phyloP scores from a whole-genome alignment of 2,329 filamentous ascomycete species.

The Calonectria naviculata region DNA sequence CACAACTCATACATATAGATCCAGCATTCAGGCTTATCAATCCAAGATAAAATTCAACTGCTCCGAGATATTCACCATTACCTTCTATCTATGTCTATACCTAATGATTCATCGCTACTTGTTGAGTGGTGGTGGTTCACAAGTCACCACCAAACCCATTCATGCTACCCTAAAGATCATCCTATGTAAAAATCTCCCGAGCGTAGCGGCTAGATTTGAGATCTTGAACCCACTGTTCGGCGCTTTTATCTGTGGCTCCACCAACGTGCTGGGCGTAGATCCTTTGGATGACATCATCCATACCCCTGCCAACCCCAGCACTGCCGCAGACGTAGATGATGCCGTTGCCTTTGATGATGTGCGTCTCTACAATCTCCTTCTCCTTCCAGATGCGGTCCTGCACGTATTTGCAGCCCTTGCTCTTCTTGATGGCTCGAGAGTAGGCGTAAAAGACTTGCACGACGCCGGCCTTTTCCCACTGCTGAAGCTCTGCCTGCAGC shows the following conservation, averaged over 20 bases:
- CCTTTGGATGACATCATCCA: constrained; percentile 10
- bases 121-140: neutral
- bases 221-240: constrained; percentile 12
- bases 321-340: constrained; percentile 21
- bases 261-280: neutral
- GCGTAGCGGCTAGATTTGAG: constrained; percentile 11
- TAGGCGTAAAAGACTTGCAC: constrained; percentile 70
- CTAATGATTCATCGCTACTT: neutral
- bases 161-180: neutral
- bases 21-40: too few relatives aligned
- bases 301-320: constrained; percentile 13
- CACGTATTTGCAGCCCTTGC: constrained; percentile 17
- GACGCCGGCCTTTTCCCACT: constrained; percentile 57
- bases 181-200: constrained; percentile 18
- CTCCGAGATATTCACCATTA: neutral
- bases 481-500: constrained; percentile 54
- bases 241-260: neutral
- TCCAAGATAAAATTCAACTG: neutral
- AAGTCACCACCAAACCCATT: neutral
- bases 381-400: constrained; percentile 18
- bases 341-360: constrained; percentile 8
- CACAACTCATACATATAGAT: too few relatives aligned
- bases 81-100: neutral
- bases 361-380: neutral
- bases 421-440: constrained; percentile 9